Evolutionary conservation across 257 asterid species (phyloP).

Genomic region (Solanum ahanhuiri): DNA sequence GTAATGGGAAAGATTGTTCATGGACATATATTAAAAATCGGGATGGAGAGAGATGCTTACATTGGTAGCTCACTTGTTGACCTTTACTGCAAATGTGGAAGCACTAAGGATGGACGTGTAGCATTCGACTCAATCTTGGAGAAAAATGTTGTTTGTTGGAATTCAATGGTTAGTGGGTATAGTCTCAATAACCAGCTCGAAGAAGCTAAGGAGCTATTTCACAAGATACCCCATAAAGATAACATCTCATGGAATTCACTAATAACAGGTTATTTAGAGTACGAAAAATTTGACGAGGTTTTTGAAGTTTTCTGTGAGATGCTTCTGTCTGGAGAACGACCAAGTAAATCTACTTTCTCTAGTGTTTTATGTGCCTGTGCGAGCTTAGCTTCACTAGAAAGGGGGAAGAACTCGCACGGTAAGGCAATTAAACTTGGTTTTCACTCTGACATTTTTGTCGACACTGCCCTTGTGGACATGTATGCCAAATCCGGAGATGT

Average conservation of each 20-base stretch:
- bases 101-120: constrained; percentile 35
- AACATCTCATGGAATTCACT: constrained; percentile 69
- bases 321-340: constrained; percentile 52
- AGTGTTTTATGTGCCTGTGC: constrained; percentile 63
- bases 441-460: constrained; percentile 46
- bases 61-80: constrained; percentile 55
- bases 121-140: constrained; percentile 31
- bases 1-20: constrained; percentile 52
- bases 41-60: constrained; percentile 35
- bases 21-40: constrained; percentile 43
- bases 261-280: constrained; percentile 38
- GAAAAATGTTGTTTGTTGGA: constrained; percentile 70
- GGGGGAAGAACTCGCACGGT: constrained; percentile 51
- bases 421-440: constrained; percentile 53
- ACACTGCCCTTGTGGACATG: constrained; percentile 70
- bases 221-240: constrained; percentile 40
- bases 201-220: constrained; percentile 50
- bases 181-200: constrained; percentile 44
- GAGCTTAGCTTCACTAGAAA: constrained; percentile 48
- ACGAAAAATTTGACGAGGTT: constrained; percentile 32
- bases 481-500: constrained; percentile 67
- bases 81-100: constrained; percentile 60
- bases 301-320: constrained; percentile 41
- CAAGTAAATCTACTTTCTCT: constrained; percentile 68
- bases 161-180: constrained; percentile 62